Evolutionary conservation across 2,329 filamentous ascomycete species (phyloP).

Genomic region (Penicillium sp.): DNA sequence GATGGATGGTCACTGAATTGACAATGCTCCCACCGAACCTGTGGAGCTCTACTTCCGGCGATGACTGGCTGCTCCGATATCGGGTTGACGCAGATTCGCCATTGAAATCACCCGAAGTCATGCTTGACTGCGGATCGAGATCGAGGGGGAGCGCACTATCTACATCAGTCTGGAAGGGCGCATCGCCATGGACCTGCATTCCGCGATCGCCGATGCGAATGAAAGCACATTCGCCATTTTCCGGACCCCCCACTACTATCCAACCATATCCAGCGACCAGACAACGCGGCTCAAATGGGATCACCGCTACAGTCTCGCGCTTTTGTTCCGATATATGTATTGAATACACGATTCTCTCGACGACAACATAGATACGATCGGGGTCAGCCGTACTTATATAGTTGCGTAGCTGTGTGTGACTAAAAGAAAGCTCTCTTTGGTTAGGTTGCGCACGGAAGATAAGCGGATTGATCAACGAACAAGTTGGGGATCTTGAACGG

Average conservation of each 20-base stretch:
- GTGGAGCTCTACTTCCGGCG: constrained; percentile 54
- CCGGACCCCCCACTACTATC: constrained; percentile 82
- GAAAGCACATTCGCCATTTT: constrained; percentile 81
- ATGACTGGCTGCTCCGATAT: constrained; percentile 21
- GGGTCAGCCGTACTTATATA: constrained; percentile 78
- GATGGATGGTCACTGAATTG: constrained; percentile 66
- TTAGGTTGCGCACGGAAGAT: constrained; percentile 3
- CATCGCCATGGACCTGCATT: constrained; percentile 41
- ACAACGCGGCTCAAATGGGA: constrained; percentile 76
- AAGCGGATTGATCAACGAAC: constrained; percentile 46
- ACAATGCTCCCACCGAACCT: constrained; percentile 64
- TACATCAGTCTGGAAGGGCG: constrained; percentile 47
- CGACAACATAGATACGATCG: constrained; percentile 81
- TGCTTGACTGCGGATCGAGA: constrained; percentile 33
- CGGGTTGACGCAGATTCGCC: constrained; percentile 22
- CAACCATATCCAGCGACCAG: constrained; percentile 83
- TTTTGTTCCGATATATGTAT: constrained; percentile 69
- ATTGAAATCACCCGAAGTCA: constrained; percentile 24
- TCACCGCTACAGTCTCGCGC: constrained; percentile 69
- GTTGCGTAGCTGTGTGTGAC: constrained; percentile 66
- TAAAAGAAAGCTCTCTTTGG: constrained; percentile 22
- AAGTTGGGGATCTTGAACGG: constrained; percentile 65
- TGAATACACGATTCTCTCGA: constrained; percentile 70
- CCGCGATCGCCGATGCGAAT: constrained; percentile 58
- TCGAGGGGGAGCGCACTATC: constrained; percentile 60